Percentiles rank a stretch among this genome's conserved stretches.
Conservation (phyloP, 371 early-diverging fungal species). For the Haplosporangium sp. region DNA sequence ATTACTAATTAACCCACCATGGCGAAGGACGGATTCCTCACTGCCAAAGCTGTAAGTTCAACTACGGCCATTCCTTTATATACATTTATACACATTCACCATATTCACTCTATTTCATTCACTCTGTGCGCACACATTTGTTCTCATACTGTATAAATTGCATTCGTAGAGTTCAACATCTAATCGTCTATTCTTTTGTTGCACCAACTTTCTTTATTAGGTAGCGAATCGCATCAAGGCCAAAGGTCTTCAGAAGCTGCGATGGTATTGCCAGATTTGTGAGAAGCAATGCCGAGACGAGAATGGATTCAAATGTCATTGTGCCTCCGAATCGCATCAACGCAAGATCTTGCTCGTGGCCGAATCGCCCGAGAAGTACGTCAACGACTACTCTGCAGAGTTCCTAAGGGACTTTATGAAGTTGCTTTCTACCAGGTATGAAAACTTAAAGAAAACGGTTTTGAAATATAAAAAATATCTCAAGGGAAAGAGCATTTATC, state of each 20-base stretch:
- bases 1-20: conserved; percentile 52
- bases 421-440: conserved; percentile 74
- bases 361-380: conserved; percentile 77
- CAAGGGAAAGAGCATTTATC: no score
- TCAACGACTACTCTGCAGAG: conserved; percentile 78
- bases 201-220: conserved; percentile 7
- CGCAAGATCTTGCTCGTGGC: conserved; percentile 93
- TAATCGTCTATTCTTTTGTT: neutral
- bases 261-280: conserved; percentile 96
- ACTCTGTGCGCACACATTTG: neutral
- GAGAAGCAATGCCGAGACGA: conserved; percentile 94
- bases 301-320: conserved; percentile 97
- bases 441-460: no score
- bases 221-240: conserved; percentile 89
- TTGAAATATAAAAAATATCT: no score
- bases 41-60: conserved; percentile 74
- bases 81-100: neutral
- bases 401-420: conserved; percentile 80
- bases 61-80: neutral
- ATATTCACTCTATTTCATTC: neutral
- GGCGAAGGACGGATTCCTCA: conserved; percentile 82
- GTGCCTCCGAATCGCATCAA: conserved; percentile 91
- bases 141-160: no score
- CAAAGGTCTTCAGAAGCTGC: conserved; percentile 93
- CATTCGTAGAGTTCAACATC: no score